Conservation (phyloP, 352 stramenopile genomes). For the Phytophthora pluvialis region DNA sequence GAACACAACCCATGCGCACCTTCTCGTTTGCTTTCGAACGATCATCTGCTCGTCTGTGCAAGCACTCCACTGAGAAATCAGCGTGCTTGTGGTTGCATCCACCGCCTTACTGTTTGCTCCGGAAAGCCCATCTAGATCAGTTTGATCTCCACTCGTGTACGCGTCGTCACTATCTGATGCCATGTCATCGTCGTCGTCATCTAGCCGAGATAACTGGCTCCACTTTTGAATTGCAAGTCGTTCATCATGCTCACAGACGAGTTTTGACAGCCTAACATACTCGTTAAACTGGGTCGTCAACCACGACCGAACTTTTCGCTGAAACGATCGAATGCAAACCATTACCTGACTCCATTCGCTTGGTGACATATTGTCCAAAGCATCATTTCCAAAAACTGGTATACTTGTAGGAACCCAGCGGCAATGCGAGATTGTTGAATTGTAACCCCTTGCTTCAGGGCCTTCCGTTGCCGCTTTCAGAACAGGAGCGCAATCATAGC, state of each 20-base stretch:
- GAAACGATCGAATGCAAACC: slow-evolving; percentile 39
- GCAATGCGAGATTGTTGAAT: slow-evolving; percentile 63
- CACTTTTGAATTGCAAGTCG: slow-evolving; percentile 32
- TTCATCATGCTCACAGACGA: slow-evolving; percentile 56
- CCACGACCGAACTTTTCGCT: slow-evolving; percentile 44
- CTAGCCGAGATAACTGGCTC: slow-evolving; percentile 29
- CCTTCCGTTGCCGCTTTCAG: slow-evolving; percentile 18
- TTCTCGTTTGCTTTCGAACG: slow-evolving; percentile 69
- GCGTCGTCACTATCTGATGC: slow-evolving; percentile 36
- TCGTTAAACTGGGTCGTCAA: slow-evolving; percentile 32
- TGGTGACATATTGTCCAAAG: slow-evolving; percentile 41
- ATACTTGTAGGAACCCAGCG: slow-evolving; percentile 70
- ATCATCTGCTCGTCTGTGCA: slow-evolving; percentile 78
- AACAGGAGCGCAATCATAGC: slow-evolving; percentile 46
- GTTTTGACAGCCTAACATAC: slow-evolving; percentile 42
- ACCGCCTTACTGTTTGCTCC: background rate
- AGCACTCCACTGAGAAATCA: slow-evolving; percentile 52
- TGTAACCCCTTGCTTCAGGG: slow-evolving; percentile 37
- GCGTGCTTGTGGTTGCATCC: slow-evolving; percentile 19
- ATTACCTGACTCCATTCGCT: slow-evolving; percentile 44
- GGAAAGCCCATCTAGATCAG: background rate
- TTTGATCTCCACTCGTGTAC: slow-evolving; percentile 19
- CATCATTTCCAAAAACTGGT: slow-evolving; percentile 57
- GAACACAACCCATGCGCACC: slow-evolving; percentile 85
- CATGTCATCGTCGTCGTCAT: slow-evolving; percentile 42